phyloP scores from a whole-genome alignment of 2,329 filamentous ascomycete genomes.

The Ophiognomonia clavigignenti-juglandacearum region DNA sequence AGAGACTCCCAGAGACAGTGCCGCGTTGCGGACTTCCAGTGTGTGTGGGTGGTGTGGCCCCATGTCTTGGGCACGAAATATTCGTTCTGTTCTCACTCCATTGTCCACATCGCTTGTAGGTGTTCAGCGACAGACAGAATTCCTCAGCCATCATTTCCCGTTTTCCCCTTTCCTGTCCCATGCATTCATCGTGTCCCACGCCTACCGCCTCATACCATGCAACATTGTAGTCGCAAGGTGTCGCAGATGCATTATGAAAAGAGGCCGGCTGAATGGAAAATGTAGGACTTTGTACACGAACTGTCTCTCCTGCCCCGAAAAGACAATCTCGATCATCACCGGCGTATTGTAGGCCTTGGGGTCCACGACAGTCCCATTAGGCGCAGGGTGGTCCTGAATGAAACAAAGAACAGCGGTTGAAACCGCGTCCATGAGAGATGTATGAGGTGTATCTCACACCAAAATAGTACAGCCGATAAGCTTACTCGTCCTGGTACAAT shows the following conservation, averaged over 20 bases:
- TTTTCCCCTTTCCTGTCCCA: too few relatives aligned
- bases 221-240: not conserved
- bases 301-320: too few relatives aligned
- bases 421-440: not conserved
- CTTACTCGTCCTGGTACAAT: too few relatives aligned
- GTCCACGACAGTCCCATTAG: constrained; percentile 1
- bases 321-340: too few relatives aligned
- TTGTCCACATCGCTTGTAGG: not conserved
- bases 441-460: not conserved
- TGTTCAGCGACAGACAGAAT: constrained; percentile 2
- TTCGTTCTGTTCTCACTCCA: too few relatives aligned
- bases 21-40: too few relatives aligned
- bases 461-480: not conserved
- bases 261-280: constrained; percentile 4
- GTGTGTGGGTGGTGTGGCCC: too few relatives aligned
- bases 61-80: too few relatives aligned
- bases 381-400: constrained; percentile 4
- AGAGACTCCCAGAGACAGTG: too few relatives aligned
- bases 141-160: not conserved
- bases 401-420: not conserved
- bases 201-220: not conserved
- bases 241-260: constrained; percentile 4
- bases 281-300: constrained; percentile 13
- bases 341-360: constrained; percentile 3
- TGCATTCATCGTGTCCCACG: constrained; percentile 3